Base-by-base conservation (phyloP, 805 yeast species). In the Isabelozyma rhagii region DNA sequence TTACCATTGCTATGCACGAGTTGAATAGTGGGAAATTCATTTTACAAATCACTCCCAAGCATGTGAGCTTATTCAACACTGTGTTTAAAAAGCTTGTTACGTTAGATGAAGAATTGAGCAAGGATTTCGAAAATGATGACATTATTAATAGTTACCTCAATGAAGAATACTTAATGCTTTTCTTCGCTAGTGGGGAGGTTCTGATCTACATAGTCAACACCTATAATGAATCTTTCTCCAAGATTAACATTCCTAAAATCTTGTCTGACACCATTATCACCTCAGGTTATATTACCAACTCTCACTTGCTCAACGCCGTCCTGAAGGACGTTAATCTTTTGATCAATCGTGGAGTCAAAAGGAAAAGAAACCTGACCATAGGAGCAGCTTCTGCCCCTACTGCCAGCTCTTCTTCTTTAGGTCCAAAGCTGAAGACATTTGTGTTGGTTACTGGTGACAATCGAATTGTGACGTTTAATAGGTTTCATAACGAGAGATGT, bases 381-480 rank as follows among this genome's bases (percentile, higher is more conserved):
- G 38, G 44, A 11, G 17, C 49, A 17, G 14, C 48, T 3, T 11
- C 62, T 3, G 15, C 39, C 2, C 15, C 51, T 9, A 42, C 49
- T n/a, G 47, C 42, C 43, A 7, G 11, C 3, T 17, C 47, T 14
- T 41, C 48, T 15, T 9, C 31, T 31, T 44, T 49, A 10, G 62
- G 60, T 1, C 57, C 65, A 2, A 72, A 57, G 66, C 72, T 59
- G 57, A 75, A 71, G 48, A 74, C 72, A 0, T 87, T 85, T 56
- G 75, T 87, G 42, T 78, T 85, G 44, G 88, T 85, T 5, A 86
- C 92, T 1, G 92, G 90, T 50, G 92, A 85, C 61, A 88, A 87
- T 58, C 78, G 90, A 62, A 70, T 87, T 15, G 79, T 88, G 45
- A 79, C 81, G 11, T 87, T 87, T 63, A 77, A 77, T 48, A 76